Base-by-base conservation (phyloP, 176 grass and related monocot genomes). In the Phoenix roebelenii region DNA sequence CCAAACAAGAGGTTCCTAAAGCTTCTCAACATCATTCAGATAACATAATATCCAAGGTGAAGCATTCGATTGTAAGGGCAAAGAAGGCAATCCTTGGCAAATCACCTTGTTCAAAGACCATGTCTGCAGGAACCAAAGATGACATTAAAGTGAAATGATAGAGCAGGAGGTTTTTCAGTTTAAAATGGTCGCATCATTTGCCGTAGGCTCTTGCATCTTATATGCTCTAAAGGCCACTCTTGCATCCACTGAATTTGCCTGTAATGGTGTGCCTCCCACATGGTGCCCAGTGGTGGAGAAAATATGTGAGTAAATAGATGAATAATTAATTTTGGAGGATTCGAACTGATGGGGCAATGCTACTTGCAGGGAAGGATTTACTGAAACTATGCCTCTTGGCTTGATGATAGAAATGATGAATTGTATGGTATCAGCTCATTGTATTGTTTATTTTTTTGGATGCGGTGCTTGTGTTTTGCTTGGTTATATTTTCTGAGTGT, bases 41-140 rank as follows among this genome's bases (percentile, higher is more conserved):
- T 25, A 67, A 19, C 51, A 54, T 67, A 55, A 55, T 67, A 6
- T 67, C 64, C 35, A 67, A 55, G 24, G 64, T 67, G 50, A 67
- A 67, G 17, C 23, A 55, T 16, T 67, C 64, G 15, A 29, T 67
- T 67, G 51, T n/a, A 7, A 67, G 32, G 64, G 64, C 54, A 25
- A 55, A 67, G n/a, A 67, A 32, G 16, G 50, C 51, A 18, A 35
- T 67, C n/a, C 53, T 32, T 55, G 64, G 64, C 9, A 67, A 35
- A 30, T 67, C 64, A 35, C 64, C 64, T 54, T 55, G 23, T 32
- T 67, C 64, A 16, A 54, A 66, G 24, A 20, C 64, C 16, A 66
- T 29, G 23, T 17, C 50, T 53, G 17, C 64, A 29, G 50, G 52
- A 66, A 24, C 16, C 25, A 55, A 28, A 5, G 64, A 67, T 30